These are phyloP conservation scores for Mycena filopes DNA, from an alignment of 768 basidiomycete species.

Conservation along the genomic window DNA sequence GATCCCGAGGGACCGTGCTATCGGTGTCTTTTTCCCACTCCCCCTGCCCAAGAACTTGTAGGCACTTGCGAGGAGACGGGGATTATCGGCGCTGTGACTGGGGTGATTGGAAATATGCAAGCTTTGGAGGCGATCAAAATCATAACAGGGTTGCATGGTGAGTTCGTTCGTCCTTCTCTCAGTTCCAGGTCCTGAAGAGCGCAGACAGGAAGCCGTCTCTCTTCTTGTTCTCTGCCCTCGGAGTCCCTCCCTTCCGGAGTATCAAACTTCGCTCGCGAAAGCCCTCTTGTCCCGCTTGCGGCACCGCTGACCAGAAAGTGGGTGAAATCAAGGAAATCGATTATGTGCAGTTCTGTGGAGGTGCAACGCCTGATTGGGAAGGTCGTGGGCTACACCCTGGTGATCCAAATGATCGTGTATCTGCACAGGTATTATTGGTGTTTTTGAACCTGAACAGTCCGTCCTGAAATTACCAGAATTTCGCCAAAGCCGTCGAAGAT, in stretches of 20 bases:
- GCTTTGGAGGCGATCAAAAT: conserved; percentile 90
- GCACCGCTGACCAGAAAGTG: conserved; percentile 54
- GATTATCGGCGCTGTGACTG: conserved; percentile 89
- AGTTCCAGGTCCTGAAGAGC: background rate
- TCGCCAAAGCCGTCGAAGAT: conserved; percentile 27
- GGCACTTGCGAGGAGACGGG: conserved; percentile 92
- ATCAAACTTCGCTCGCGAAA: conserved; percentile 84
- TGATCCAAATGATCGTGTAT: conserved; percentile 53
- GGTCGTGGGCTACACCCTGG: conserved; percentile 59
- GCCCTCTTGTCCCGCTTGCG: conserved; percentile 81
- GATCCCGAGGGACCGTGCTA: conserved; percentile 86
- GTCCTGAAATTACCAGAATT: conserved; percentile 35
- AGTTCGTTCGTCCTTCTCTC: conserved; percentile 19
- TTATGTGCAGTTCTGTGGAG: conserved; percentile 91
- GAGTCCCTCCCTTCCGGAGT: conserved; percentile 76
- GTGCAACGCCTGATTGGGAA: conserved; percentile 74
- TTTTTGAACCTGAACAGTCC: background rate
- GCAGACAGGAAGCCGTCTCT: conserved; percentile 72
- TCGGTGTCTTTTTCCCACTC: conserved; percentile 90
- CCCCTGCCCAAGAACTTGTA: conserved; percentile 69
- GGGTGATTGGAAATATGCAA: conserved; percentile 89
- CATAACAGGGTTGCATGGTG: conserved; percentile 74
- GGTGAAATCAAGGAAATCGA: conserved; percentile 68
- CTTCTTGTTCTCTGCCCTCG: conserved; percentile 79
- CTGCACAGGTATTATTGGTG: conserved; percentile 49